A percentile compares a stretch with the other conserved stretches of the same genome.
Conservation (phyloP, 2,329 filamentous ascomycete species). For the Biscogniauxia mediterranea region DNA sequence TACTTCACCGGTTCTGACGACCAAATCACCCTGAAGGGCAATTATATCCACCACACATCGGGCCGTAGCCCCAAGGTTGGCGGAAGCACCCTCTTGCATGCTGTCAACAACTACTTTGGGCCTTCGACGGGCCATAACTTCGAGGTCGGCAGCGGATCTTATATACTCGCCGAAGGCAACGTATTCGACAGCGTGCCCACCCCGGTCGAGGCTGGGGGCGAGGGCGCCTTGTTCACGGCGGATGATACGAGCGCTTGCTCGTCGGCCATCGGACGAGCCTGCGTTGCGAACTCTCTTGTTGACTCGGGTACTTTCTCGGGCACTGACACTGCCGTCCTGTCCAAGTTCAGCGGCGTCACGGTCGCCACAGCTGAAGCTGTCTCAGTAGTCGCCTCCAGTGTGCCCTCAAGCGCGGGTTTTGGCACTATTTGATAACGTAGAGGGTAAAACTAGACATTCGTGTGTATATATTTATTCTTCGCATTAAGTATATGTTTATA, state of each 20-base stretch:
- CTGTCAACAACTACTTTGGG: constrained; percentile 42
- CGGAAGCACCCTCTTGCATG: constrained; percentile 34
- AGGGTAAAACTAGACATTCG: neutral
- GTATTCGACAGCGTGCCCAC: constrained; percentile 46
- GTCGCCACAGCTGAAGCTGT: constrained; percentile 43
- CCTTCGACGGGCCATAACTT: constrained; percentile 44
- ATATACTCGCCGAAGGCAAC: constrained; percentile 49
- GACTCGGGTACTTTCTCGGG: constrained; percentile 38
- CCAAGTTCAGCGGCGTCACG: constrained; percentile 50
- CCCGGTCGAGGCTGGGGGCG: constrained; percentile 32
- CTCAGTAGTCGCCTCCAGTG: constrained; percentile 24
- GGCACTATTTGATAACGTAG: constrained; percentile 37
- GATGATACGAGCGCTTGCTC: constrained; percentile 41
- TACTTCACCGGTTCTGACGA: constrained; percentile 40
- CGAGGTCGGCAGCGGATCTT: constrained; percentile 37
- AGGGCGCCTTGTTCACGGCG: constrained; percentile 36
- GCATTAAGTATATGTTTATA: neutral
- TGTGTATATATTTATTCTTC: neutral
- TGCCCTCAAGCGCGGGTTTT: constrained; percentile 44
- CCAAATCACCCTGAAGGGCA: constrained; percentile 40
- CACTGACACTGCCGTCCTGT: constrained; percentile 45
- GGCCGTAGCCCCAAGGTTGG: constrained; percentile 43
- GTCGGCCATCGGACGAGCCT: constrained; percentile 45
- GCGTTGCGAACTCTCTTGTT: constrained; percentile 49
- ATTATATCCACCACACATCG: constrained; percentile 44